Conservation (phyloP, 176 grass and related monocot species). For the Sorghum bicolor region DNA sequence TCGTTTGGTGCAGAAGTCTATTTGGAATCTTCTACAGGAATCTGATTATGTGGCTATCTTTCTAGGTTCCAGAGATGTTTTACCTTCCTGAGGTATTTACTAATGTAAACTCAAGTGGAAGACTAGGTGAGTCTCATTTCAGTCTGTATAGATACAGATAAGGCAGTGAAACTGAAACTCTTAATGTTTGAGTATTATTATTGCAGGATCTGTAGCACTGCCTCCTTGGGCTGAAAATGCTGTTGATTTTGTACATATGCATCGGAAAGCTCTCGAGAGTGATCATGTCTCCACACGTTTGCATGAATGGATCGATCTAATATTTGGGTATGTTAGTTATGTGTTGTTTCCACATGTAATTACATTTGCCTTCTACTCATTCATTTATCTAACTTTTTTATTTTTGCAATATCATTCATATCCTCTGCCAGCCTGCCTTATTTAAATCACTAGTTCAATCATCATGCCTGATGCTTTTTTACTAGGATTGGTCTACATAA, state of each 20-base stretch:
- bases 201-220: conserved; percentile 75
- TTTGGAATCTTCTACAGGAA: conserved; percentile 19
- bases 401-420: conserved; percentile 22
- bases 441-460: conserved; percentile 12
- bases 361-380: conserved; percentile 11
- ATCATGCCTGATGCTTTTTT: not conserved
- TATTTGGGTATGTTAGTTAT: conserved; percentile 79
- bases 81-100: conserved; percentile 89
- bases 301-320: conserved; percentile 96
- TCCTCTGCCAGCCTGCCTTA: not conserved
- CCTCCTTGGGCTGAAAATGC: conserved; percentile 90
- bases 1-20: conserved; percentile 4
- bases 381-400: not conserved
- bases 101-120: conserved; percentile 57
- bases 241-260: conserved; percentile 94
- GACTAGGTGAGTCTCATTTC: conserved; percentile 51
- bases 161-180: conserved; percentile 2
- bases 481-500: not conserved
- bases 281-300: conserved; percentile 87
- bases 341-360: conserved; percentile 22
- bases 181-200: conserved; percentile 20
- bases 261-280: conserved; percentile 89
- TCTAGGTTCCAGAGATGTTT: conserved; percentile 97
- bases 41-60: conserved; percentile 35
- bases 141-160: not conserved